A percentile compares a stretch with the other conserved stretches of the same genome.
Evolutionary conservation across 2,329 filamentous ascomycete genomes (phyloP).

Genomic region (Anthostomella pinea): DNA sequence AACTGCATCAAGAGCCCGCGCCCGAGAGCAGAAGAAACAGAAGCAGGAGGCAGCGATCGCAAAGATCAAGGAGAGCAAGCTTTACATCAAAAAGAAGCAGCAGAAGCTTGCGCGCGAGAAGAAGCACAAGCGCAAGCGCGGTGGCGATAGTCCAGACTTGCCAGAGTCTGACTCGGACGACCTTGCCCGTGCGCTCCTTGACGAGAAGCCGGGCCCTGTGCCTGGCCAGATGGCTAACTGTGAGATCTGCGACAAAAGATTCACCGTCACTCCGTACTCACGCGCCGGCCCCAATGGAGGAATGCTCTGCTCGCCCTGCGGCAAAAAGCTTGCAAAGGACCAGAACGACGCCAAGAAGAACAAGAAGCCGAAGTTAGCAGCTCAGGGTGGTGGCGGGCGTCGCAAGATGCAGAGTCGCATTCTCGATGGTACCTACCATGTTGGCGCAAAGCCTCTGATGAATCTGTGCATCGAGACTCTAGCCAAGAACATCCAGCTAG

Average conservation of each 20-base stretch:
- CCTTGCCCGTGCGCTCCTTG: slow-evolving; percentile 47
- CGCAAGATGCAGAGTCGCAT: slow-evolving; percentile 80
- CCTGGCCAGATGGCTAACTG: slow-evolving; percentile 89
- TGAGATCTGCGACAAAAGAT: slow-evolving; percentile 78
- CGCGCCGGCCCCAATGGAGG: slow-evolving; percentile 79
- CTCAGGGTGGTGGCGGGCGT: slow-evolving; percentile 57
- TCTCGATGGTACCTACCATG: slow-evolving; percentile 67
- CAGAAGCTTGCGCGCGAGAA: too few relatives aligned
- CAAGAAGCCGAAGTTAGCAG: slow-evolving; percentile 46
- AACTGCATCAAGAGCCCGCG: slow-evolving; percentile 11
- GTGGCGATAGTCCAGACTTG: too few relatives aligned
- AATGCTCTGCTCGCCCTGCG: slow-evolving; percentile 79
- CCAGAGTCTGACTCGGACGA: slow-evolving; percentile 47
- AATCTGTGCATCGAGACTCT: slow-evolving; percentile 62
- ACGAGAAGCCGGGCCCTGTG: slow-evolving; percentile 50
- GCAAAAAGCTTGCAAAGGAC: slow-evolving; percentile 68
- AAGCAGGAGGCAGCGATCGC: slow-evolving; percentile 53
- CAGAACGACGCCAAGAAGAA: slow-evolving; percentile 57
- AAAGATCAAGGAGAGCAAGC: slow-evolving; percentile 62
- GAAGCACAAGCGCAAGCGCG: slow-evolving; percentile 51
- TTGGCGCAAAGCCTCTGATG: slow-evolving; percentile 67
- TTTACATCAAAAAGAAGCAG: too few relatives aligned
- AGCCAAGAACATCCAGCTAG: slow-evolving; percentile 60
- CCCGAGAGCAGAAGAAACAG: slow-evolving; percentile 51
- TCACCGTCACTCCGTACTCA: slow-evolving; percentile 89